phyloP scores from a whole-genome alignment of 2,329 filamentous ascomycete genomes.

The Diplodia corticola region DNA sequence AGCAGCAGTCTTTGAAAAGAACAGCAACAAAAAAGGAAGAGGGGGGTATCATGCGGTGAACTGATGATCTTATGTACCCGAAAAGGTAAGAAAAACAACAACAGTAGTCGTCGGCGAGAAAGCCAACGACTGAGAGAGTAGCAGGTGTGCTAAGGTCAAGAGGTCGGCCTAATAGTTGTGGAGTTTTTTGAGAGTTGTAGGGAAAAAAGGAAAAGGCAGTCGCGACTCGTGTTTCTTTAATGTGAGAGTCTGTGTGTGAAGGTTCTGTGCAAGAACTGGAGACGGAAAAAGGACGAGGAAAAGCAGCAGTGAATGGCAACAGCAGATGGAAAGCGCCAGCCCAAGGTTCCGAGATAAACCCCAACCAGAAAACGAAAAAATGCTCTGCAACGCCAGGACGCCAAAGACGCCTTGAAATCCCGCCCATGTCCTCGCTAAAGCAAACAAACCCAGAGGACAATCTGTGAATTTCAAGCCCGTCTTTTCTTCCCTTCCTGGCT shows the following conservation, averaged over 20 bases:
- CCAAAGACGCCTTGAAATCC: slow-evolving; percentile 19
- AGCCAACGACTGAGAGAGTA: not conserved
- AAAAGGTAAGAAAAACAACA: not conserved
- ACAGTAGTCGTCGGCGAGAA: not conserved
- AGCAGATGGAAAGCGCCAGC: slow-evolving; percentile 10
- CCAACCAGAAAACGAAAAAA: not conserved
- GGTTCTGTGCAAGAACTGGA: slow-evolving; percentile 15
- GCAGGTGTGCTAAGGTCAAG: slow-evolving; percentile 5
- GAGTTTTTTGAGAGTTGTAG: not conserved
- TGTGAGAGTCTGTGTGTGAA: slow-evolving; percentile 8
- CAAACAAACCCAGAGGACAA: not conserved
- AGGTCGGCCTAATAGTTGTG: slow-evolving; percentile 10
- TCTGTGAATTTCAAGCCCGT: slow-evolving; percentile 19
- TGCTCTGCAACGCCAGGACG: slow-evolving; percentile 12
- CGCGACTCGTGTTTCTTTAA: not conserved
- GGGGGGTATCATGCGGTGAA: slow-evolving; percentile 18
- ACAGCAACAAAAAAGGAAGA: not conserved
- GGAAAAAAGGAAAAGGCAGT: not conserved
- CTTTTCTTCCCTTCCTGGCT: slow-evolving; percentile 11
- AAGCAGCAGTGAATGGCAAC: slow-evolving; percentile 20
- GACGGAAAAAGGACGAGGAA: slow-evolving; percentile 21
- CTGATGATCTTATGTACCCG: slow-evolving; percentile 21
- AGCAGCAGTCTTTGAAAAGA: not conserved
- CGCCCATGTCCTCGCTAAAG: not conserved
- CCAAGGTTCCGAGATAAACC: slow-evolving; percentile 5